Evolutionary conservation across 2,329 filamentous ascomycete species (phyloP).

Genomic region (Basipetospora chlamydospora): DNA sequence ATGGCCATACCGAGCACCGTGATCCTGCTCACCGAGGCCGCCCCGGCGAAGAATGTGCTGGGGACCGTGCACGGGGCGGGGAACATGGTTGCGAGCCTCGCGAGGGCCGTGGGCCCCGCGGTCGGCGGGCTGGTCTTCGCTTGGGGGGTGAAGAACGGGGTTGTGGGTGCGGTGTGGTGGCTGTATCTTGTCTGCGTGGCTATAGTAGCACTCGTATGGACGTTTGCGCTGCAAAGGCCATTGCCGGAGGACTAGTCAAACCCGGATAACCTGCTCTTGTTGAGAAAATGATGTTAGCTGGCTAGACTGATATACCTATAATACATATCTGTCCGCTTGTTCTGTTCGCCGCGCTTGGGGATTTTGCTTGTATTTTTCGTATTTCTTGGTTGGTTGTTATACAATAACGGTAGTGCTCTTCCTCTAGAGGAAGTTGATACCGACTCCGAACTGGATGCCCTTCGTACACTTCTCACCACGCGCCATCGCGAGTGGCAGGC

Average conservation of each 20-base stretch:
- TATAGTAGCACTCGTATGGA: constrained; percentile 10
- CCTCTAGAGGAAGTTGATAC: constrained; percentile 77
- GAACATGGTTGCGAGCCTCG: constrained; percentile 13
- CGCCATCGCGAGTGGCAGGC: constrained; percentile 66
- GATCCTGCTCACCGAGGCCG: constrained; percentile 22
- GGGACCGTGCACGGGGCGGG: constrained; percentile 23
- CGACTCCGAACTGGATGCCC: constrained; percentile 87
- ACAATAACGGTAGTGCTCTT: background rate
- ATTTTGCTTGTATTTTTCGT: background rate
- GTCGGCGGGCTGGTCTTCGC: constrained; percentile 15
- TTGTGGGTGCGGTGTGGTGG: constrained; percentile 18
- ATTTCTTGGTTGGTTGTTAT: too few relatives aligned
- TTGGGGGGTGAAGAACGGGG: constrained; percentile 13
- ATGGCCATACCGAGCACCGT: constrained; percentile 31
- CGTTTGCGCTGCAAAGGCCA: constrained; percentile 7
- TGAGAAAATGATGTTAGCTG: too few relatives aligned
- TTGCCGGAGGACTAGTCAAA: background rate
- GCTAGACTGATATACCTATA: too few relatives aligned
- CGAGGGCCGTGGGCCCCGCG: constrained; percentile 15
- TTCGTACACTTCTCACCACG: constrained; percentile 80
- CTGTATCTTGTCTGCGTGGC: constrained; percentile 14
- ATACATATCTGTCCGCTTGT: too few relatives aligned
- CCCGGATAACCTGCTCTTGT: too few relatives aligned
- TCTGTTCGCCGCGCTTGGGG: too few relatives aligned
- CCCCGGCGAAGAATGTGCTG: constrained; percentile 19